A percentile compares a stretch with the other conserved stretches of the same genome.
Evolutionary conservation across 176 grass and related monocot genomes (phyloP).

Genomic region (Carex scoparia): DNA sequence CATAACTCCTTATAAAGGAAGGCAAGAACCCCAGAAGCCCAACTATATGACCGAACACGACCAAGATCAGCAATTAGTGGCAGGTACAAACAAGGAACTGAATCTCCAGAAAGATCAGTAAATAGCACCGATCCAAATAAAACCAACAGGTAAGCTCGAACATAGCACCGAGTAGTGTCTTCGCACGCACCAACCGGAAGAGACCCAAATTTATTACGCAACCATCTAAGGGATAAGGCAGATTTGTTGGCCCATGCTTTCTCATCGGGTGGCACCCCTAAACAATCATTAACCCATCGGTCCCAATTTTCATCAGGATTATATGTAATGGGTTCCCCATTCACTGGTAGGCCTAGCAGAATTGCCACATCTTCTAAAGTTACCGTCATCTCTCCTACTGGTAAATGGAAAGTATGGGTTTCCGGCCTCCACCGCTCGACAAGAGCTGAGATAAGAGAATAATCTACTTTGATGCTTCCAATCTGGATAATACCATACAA

Average conservation of each 20-base stretch:
- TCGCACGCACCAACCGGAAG: not conserved
- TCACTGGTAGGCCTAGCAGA: slow-evolving; percentile 4
- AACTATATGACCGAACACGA: slow-evolving; percentile 14
- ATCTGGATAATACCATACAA: slow-evolving; percentile 9
- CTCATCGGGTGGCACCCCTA: slow-evolving; percentile 1
- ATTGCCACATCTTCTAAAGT: slow-evolving; percentile 25
- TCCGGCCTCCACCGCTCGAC: slow-evolving; percentile 12
- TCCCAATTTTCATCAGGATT: slow-evolving; percentile 4
- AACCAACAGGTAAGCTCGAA: slow-evolving; percentile 21
- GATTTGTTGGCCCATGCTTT: slow-evolving; percentile 13
- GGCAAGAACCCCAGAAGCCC: not conserved
- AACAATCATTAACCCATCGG: not conserved
- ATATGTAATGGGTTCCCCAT: slow-evolving; percentile 4
- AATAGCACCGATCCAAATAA: slow-evolving; percentile 9
- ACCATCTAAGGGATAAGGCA: slow-evolving; percentile 8
- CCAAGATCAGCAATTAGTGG: slow-evolving; percentile 14
- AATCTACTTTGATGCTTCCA: slow-evolving; percentile 10
- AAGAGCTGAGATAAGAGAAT: slow-evolving; percentile 8
- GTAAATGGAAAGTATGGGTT: slow-evolving; percentile 16
- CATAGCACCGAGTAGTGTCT: slow-evolving; percentile 1
- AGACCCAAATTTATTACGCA: slow-evolving; percentile 6
- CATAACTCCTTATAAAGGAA: slow-evolving; percentile 17
- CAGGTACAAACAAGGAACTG: slow-evolving; percentile 10
- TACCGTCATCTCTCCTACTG: slow-evolving; percentile 17
- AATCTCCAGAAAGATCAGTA: slow-evolving; percentile 17